These are phyloP conservation scores for Pseudopyricularia javanii DNA, from an alignment of 2,329 filamentous ascomycete species.

Conservation along the genomic window DNA sequence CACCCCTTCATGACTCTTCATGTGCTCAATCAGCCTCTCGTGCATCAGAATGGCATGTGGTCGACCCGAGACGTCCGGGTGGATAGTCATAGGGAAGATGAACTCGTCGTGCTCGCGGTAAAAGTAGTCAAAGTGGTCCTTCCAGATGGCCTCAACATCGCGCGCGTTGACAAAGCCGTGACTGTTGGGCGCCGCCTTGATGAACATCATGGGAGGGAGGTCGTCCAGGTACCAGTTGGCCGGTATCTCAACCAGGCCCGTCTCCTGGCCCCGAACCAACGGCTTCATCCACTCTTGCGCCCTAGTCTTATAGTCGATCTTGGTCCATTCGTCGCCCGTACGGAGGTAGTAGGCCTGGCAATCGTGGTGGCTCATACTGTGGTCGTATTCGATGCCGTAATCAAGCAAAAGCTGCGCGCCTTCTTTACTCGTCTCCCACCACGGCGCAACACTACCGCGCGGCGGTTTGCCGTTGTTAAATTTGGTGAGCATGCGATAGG, in stretches of 20 bases:
- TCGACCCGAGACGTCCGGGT: slow-evolving; percentile 43
- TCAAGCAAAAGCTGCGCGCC: slow-evolving; percentile 51
- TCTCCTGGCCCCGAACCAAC: slow-evolving; percentile 42
- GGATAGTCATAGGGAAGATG: slow-evolving; percentile 66
- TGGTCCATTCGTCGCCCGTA: slow-evolving; percentile 53
- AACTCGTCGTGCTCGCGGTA: slow-evolving; percentile 69
- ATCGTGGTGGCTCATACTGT: slow-evolving; percentile 54
- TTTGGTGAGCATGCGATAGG: slow-evolving; percentile 56
- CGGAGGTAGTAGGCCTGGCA: slow-evolving; percentile 52
- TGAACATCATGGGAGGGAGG: slow-evolving; percentile 60
- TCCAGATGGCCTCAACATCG: slow-evolving; percentile 50
- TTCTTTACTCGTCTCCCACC: slow-evolving; percentile 60
- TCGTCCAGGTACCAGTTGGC: slow-evolving; percentile 54
- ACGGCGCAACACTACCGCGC: slow-evolving; percentile 60
- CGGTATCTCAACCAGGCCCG: slow-evolving; percentile 55
- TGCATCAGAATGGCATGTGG: slow-evolving; percentile 24
- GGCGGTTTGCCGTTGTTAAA: slow-evolving; percentile 53
- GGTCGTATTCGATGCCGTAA: slow-evolving; percentile 60
- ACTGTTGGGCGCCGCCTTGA: slow-evolving; percentile 52
- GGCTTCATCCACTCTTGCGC: slow-evolving; percentile 57
- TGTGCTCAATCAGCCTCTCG: slow-evolving; percentile 16
- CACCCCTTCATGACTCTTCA: slow-evolving; percentile 22
- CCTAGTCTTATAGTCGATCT: slow-evolving; percentile 53
- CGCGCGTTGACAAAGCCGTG: slow-evolving; percentile 47
- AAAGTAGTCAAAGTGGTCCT: slow-evolving; percentile 60